phyloP scores from a whole-genome alignment of 2,329 filamentous ascomycete genomes.

The Hansfordia pulvinata region DNA sequence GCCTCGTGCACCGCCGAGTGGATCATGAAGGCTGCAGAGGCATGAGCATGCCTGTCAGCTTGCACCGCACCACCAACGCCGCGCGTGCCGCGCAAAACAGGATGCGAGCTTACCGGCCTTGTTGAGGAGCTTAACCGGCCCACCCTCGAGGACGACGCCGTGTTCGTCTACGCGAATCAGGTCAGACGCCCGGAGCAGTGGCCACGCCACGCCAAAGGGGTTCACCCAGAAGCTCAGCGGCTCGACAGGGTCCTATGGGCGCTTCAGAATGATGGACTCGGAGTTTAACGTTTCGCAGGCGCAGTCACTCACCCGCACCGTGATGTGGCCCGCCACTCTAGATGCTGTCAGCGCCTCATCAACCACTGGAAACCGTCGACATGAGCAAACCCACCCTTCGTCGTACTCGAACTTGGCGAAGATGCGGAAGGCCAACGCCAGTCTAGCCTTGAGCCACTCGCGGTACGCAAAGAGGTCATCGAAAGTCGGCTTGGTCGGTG shows the following conservation, averaged over 20 bases:
- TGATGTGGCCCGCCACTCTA: conserved; percentile 47
- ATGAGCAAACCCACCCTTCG: conserved; percentile 32
- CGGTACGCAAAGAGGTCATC: conserved; percentile 24
- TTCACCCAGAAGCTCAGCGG: conserved; percentile 53
- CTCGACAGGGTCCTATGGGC: conserved; percentile 35
- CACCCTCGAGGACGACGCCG: conserved; percentile 50
- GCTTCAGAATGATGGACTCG: not conserved
- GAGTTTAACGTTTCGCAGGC: not conserved
- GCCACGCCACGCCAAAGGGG: conserved; percentile 49
- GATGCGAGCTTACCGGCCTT: conserved; percentile 10
- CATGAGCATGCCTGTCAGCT: no score
- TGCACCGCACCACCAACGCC: no score
- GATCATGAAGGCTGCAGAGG: conserved; percentile 27
- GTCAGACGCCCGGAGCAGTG: conserved; percentile 47
- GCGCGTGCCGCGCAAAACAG: not conserved
- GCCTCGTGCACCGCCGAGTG: conserved; percentile 38
- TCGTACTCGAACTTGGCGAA: conserved; percentile 43
- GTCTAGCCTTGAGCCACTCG: conserved; percentile 37
- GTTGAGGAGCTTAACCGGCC: conserved; percentile 22
- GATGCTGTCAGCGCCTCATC: conserved; percentile 4
- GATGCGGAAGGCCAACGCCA: conserved; percentile 41
- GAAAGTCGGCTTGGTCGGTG: conserved; percentile 11
- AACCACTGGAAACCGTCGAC: no score
- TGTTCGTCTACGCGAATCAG: conserved; percentile 52
- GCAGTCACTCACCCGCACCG: conserved; percentile 23